These are phyloP conservation scores for Cadophora sp. DNA, from an alignment of 2,329 filamentous ascomycete genomes.

Conservation along the genomic window DNA sequence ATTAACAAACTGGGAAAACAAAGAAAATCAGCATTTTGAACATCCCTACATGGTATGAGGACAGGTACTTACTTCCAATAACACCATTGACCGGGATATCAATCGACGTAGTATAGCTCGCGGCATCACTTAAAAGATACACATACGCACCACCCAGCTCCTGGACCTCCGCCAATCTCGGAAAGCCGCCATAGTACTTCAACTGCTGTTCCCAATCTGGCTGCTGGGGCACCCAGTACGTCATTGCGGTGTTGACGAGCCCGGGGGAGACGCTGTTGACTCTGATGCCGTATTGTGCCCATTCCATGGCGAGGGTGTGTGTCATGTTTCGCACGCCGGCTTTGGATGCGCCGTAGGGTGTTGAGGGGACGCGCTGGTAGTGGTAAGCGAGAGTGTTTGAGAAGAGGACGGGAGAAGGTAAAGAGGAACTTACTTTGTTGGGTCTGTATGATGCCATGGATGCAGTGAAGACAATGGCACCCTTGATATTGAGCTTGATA, in stretches of 20 bases:
- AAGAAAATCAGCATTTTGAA: background rate
- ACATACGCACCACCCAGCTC: conserved; percentile 48
- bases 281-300: conserved; percentile 66
- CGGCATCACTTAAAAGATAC: conserved; percentile 43
- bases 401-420: too few species aligned
- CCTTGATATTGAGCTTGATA: conserved; percentile 53
- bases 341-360: conserved; percentile 53
- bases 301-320: conserved; percentile 69
- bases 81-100: conserved; percentile 50
- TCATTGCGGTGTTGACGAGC: conserved; percentile 67
- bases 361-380: conserved; percentile 45
- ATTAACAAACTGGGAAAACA: background rate
- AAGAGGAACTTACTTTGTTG: conserved; percentile 35
- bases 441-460: conserved; percentile 55
- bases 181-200: conserved; percentile 61
- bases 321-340: conserved; percentile 59
- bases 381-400: background rate
- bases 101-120: conserved; percentile 48
- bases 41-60: too few species aligned
- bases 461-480: conserved; percentile 54
- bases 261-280: conserved; percentile 72
- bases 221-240: conserved; percentile 55
- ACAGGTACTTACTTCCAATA: conserved; percentile 45
- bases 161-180: conserved; percentile 56
- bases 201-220: conserved; percentile 59